Percentiles rank a stretch among this genome's conserved stretches.
phyloP scores from a whole-genome alignment of 2,329 filamentous ascomycete genomes.

The Fragosphaeria purpurea region DNA sequence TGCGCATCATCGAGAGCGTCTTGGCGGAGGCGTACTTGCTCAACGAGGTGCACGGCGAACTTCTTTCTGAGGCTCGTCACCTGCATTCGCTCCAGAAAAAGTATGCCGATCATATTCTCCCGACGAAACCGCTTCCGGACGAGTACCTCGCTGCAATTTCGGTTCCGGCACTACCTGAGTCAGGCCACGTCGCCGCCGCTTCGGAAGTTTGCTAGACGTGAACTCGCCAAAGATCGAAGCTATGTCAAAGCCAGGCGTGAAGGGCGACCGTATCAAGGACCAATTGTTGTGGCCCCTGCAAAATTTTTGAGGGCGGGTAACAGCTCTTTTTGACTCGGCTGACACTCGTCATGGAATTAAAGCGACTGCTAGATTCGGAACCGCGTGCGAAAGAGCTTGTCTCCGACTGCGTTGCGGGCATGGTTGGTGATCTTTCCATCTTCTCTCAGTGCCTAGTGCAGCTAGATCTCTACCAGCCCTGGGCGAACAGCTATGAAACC shows the following conservation, averaged over 20 bases:
- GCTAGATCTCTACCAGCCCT: constrained; percentile 36
- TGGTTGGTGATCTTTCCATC: constrained; percentile 37
- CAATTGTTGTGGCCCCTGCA: constrained; percentile 27
- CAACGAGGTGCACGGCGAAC: no score
- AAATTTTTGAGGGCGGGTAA: constrained; percentile 26
- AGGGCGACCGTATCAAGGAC: constrained; percentile 13
- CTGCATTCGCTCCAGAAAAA: constrained; percentile 22
- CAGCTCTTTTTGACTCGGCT: neutral
- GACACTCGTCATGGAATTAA: no score
- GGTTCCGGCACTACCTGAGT: constrained; percentile 27
- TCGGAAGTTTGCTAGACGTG: constrained; percentile 16
- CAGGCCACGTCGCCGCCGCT: constrained; percentile 31
- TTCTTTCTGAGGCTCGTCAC: no score
- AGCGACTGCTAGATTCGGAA: no score
- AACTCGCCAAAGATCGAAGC: constrained; percentile 15
- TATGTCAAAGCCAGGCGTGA: constrained; percentile 10
- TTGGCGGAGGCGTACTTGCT: no score
- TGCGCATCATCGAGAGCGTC: constrained; percentile 23
- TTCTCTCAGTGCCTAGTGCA: constrained; percentile 33
- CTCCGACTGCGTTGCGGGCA: constrained; percentile 23
- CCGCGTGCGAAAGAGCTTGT: constrained; percentile 24
- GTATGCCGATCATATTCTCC: constrained; percentile 22
- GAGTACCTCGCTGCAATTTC: constrained; percentile 28
- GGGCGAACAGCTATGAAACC: constrained; percentile 31
- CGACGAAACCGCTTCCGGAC: constrained; percentile 25